phyloP scores from a whole-genome alignment of 805 yeast species.

The Nakazawaea holstii region DNA sequence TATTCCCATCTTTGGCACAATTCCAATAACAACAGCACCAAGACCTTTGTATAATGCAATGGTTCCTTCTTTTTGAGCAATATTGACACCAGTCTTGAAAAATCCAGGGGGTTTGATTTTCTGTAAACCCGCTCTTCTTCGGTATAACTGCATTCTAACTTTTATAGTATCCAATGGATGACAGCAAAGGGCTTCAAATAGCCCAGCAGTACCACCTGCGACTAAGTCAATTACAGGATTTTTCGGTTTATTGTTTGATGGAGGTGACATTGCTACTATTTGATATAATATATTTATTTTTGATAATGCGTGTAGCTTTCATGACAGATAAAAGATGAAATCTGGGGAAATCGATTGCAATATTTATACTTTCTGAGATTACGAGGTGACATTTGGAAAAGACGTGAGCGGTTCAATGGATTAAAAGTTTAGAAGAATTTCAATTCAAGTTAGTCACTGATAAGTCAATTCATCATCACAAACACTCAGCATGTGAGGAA shows the following conservation, averaged over 20 bases:
- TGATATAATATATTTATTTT: not conserved
- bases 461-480: too few species aligned
- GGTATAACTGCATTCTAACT: slow-evolving; percentile 92
- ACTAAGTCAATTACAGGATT: slow-evolving; percentile 59
- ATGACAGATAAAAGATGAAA: not conserved
- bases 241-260: slow-evolving; percentile 18
- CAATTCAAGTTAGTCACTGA: not conserved
- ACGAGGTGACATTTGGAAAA: too few species aligned
- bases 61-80: slow-evolving; percentile 75
- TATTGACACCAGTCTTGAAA: slow-evolving; percentile 70
- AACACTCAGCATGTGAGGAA: too few species aligned
- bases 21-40: slow-evolving; percentile 96
- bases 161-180: slow-evolving; percentile 98
- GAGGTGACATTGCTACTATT: slow-evolving; percentile 1
- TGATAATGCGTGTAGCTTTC: not conserved
- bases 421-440: not conserved
- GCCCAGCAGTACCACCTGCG: slow-evolving; percentile 97
- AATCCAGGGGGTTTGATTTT: slow-evolving; percentile 77
- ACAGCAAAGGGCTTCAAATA: slow-evolving; percentile 95
- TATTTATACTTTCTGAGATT: slow-evolving; percentile 1
- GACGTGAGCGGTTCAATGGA: slow-evolving; percentile 4
- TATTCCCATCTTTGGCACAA: slow-evolving; percentile 97
- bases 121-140: slow-evolving; percentile 36
- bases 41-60: slow-evolving; percentile 90
- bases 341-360: not conserved